Percentiles rank a stretch among this genome's conserved stretches.
phyloP scores from a whole-genome alignment of 345 rosid genomes.

The Brassica carinata region DNA sequence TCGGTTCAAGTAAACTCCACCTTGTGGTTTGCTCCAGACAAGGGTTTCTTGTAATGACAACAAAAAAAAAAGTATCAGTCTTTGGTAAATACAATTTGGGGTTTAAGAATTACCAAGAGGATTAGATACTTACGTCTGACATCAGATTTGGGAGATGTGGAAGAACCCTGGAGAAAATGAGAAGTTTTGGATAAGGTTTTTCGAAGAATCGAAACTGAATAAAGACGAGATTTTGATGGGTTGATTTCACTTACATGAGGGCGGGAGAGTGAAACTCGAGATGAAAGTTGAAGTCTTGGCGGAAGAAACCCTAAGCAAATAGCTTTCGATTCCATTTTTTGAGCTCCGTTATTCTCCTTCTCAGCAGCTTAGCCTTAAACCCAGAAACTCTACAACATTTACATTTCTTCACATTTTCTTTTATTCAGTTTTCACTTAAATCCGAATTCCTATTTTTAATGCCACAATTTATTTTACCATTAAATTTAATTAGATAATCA shows the following conservation, averaged over 20 bases:
- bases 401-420: no score
- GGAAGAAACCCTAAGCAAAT: constrained; percentile 50
- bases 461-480: no score
- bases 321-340: constrained; percentile 51
- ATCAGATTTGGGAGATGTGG: constrained; percentile 29
- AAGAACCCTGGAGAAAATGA: constrained; percentile 41
- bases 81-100: not conserved
- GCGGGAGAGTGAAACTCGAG: constrained; percentile 11
- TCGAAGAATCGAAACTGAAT: not conserved
- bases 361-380: constrained; percentile 19
- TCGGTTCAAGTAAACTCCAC: constrained; percentile 10
- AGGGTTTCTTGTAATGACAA: constrained; percentile 27
- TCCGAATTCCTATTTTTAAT: no score
- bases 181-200: constrained; percentile 29
- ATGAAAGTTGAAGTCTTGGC: constrained; percentile 36
- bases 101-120: not conserved
- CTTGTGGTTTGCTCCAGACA: constrained; percentile 27
- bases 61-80: not conserved
- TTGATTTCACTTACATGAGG: constrained; percentile 43
- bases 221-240: not conserved
- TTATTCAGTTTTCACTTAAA: no score
- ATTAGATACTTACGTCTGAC: constrained; percentile 40
- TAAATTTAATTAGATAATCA: no score
- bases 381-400: constrained; percentile 10
- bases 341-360: constrained; percentile 6